phyloP scores from a whole-genome alignment of 2,329 filamentous ascomycete species.

The Zymoseptoria pseudotritici region DNA sequence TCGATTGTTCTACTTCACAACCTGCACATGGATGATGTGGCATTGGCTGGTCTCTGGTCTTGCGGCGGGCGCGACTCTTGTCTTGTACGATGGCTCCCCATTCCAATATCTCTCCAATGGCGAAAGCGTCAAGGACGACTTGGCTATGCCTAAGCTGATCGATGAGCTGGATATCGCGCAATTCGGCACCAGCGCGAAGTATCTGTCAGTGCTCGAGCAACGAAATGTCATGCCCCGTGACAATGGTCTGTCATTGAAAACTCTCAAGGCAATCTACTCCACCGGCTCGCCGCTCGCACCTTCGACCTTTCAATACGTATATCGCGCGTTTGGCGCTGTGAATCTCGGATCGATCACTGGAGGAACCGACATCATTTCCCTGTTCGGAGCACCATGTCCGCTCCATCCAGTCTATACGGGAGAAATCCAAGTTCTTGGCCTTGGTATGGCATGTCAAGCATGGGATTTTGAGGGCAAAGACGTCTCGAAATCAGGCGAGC shows the following conservation, averaged over 20 bases:
- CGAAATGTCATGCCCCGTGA: slow-evolving; percentile 54
- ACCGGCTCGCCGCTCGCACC: slow-evolving; percentile 89
- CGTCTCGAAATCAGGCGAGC: slow-evolving; percentile 54
- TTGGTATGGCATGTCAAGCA: slow-evolving; percentile 45
- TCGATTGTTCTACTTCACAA: slow-evolving; percentile 86
- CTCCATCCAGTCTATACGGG: slow-evolving; percentile 43
- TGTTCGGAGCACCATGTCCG: slow-evolving; percentile 77
- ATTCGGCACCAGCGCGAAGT: slow-evolving; percentile 91
- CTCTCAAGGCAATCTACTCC: slow-evolving; percentile 80
- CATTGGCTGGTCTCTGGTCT: slow-evolving; percentile 89
- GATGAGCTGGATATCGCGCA: slow-evolving; percentile 78
- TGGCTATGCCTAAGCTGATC: slow-evolving; percentile 76
- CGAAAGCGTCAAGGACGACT: slow-evolving; percentile 55
- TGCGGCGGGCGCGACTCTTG: slow-evolving; percentile 70
- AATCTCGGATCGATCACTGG: slow-evolving; percentile 92
- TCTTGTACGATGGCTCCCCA: slow-evolving; percentile 88
- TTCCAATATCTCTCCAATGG: slow-evolving; percentile 53
- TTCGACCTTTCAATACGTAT: slow-evolving; percentile 86
- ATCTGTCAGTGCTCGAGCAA: slow-evolving; percentile 83
- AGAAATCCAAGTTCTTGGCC: slow-evolving; percentile 43
- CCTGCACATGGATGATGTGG: slow-evolving; percentile 99
- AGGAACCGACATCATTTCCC: slow-evolving; percentile 91
- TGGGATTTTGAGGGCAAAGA: slow-evolving; percentile 50
- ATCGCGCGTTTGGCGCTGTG: slow-evolving; percentile 73
- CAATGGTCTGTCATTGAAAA: slow-evolving; percentile 49